These are phyloP conservation scores for Macadamia tetraphylla DNA, from an alignment of 164 flowering plant species.

Conservation along the genomic window DNA sequence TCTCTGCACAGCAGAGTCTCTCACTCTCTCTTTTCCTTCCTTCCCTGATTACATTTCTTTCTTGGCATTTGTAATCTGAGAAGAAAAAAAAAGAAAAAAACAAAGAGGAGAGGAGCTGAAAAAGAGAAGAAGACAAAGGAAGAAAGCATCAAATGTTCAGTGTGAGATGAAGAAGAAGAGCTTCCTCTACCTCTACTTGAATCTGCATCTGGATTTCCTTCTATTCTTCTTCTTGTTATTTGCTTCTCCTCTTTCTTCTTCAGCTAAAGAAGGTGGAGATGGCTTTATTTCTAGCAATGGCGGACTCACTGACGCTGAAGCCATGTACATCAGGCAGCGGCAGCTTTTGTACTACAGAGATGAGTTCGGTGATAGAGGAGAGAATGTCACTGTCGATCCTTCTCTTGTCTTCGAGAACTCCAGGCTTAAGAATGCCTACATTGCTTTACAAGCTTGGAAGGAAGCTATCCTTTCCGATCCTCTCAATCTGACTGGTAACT, in stretches of 20 bases:
- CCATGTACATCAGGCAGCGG: conserved; percentile 44
- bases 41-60: not conserved
- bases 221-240: not conserved
- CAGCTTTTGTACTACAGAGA: conserved; percentile 80
- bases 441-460: conserved; percentile 90
- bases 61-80: not conserved
- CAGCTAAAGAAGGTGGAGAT: not conserved
- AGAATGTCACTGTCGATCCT: conserved; percentile 56
- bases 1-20: not conserved
- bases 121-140: not conserved
- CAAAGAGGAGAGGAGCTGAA: not conserved
- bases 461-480: conserved; percentile 89
- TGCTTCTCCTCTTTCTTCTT: not conserved
- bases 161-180: conserved; percentile 41
- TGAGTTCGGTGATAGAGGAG: conserved; percentile 67
- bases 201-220: not conserved
- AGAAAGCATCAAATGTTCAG: conserved; percentile 27
- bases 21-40: not conserved
- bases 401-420: conserved; percentile 57
- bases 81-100: not conserved
- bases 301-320: conserved; percentile 48
- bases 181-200: conserved; percentile 4
- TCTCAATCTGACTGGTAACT: conserved; percentile 47
- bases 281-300: conserved; percentile 24
- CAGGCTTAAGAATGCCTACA: conserved; percentile 54